Evolutionary conservation across 164 flowering plant genomes (phyloP), one percentile per base, ranked within the genome.

Genomic region (Stephania japonica): DNA sequence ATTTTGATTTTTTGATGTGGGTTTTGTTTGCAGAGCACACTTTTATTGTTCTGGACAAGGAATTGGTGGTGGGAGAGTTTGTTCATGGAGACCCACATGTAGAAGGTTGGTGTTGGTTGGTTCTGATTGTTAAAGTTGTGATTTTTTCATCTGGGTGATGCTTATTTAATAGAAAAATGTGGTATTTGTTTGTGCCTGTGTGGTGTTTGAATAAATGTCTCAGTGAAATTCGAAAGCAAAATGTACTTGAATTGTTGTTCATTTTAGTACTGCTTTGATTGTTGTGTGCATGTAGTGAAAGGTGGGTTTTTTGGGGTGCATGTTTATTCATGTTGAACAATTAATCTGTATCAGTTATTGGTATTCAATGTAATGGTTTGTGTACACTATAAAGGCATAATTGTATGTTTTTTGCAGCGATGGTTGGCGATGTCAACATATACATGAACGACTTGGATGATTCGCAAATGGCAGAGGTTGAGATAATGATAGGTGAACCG

Each of bases 361-460:
- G n/a, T n/a, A n/a, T n/a, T n/a, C n/a, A n/a, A 32, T 32, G 38
- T 32, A 4, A 18, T 56, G 24, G 18, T 16, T 56, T 56, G 50
- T 9, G 14, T 44, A 4, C 63, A 16, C 23, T 56, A 14, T 56
- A 23, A 53, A 53, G 61, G 63, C 18, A 19, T 56, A 16, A 16
- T 18, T 56, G 19, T 56, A 19, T 56, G 5, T 43, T 68, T 70
- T 75, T 81, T 78, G 70, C 91, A 95, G 99, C 97, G 43, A 93
- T 93, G 99, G 88, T 82, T 74, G 99, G 99, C 75, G 99, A 96
- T 84, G 98, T 96, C 47, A 96, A 93, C 73, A 82, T 96, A 41
- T 96, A 86, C 82, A 90, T 93, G 97, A 91, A 91, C 80, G 97
- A 92, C 76, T 38, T 82, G 83, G 97, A 96, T 79, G 91, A 93